Base-by-base conservation (phyloP, 1,284 basidiomycete genomes). In the Naganishia sp. region DNA sequence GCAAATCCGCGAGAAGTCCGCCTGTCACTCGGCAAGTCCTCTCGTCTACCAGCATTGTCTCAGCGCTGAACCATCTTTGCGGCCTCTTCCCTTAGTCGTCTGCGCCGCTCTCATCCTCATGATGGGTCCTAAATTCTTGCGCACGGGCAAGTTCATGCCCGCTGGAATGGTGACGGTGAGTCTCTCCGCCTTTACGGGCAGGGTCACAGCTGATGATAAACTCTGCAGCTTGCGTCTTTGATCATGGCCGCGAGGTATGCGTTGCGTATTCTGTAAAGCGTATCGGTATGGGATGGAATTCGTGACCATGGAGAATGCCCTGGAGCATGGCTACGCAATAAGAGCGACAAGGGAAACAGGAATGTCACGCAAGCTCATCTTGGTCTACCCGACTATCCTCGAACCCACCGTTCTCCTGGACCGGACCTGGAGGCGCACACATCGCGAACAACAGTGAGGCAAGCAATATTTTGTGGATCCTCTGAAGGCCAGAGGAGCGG, bases 71-170 rank as follows among this genome's bases (percentile, higher is more conserved):
- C 35, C 15, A 18, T n/a, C 1, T 39, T 18, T 15, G 25, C 35
- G 10, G 18, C 11, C 17, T 41, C 17, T 35, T 49, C 4, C 17
- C 0, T 9, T 61, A 76, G 75, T 49, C 35, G 71, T 72, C 35
- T 67, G 74, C 15, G 54, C 65, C 1, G 21, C 68, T 25, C 66
- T 76, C 13, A 67, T 68, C 28, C 31, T 71, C 10, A 31, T 75
- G 43, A 76, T 77, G 75, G 69, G 72, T 25, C 69, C 65, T 46
- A 67, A 73, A 21, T 74, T 75, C 66, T 49, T 68, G 17, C 69
- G 70, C 61, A 71, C 71, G 43, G 63, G 72, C 50, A 77, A 77
- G 70, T 76, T 77, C 61, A 76, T 76, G 75, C 76, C 76, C 13
- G 74, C 76, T 10, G 76, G 76, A 49, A 60, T 77, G 62, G 58